phyloP scores from a whole-genome alignment of 371 early-diverging fungal species.

The Mucor mucedo region DNA sequence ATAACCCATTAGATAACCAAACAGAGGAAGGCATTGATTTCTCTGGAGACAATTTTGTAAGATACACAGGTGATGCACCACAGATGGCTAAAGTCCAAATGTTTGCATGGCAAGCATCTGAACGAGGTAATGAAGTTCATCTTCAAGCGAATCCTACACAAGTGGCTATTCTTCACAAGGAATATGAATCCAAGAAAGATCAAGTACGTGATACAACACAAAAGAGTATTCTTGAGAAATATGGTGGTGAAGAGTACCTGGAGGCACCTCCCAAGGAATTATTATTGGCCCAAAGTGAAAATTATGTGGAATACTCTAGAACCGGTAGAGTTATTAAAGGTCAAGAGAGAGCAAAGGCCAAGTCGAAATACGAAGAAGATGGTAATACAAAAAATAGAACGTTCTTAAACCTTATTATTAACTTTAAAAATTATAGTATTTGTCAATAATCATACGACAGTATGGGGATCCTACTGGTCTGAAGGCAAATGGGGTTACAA shows the following conservation, averaged over 20 bases:
- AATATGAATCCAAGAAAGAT: constrained; percentile 85
- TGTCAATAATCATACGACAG: constrained; percentile 82
- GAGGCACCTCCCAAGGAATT: constrained; percentile 88
- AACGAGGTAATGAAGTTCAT: constrained; percentile 84
- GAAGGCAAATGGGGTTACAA: constrained; percentile 96
- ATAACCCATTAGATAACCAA: constrained; percentile 83
- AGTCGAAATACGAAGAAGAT: constrained; percentile 93
- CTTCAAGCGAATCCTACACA: constrained; percentile 96
- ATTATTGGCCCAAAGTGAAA: constrained; percentile 86
- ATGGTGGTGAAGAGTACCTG: constrained; percentile 95
- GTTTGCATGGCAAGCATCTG: constrained; percentile 94
- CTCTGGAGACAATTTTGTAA: constrained; percentile 93
- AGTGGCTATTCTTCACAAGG: constrained; percentile 85
- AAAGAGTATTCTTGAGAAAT: constrained; percentile 82
- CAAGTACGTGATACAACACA: constrained; percentile 71
- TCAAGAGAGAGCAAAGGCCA: constrained; percentile 75
- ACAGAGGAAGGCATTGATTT: constrained; percentile 65
- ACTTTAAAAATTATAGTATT: constrained; percentile 45
- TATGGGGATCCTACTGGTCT: constrained; percentile 97
- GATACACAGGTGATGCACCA: constrained; percentile 84
- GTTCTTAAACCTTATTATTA: constrained; percentile 8
- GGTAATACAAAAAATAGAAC: constrained; percentile 48
- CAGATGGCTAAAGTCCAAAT: constrained; percentile 84
- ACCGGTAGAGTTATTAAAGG: constrained; percentile 90
- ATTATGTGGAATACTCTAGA: constrained; percentile 96